Conservation (phyloP, 2,329 filamentous ascomycete genomes). For the Penicillium sp. region DNA sequence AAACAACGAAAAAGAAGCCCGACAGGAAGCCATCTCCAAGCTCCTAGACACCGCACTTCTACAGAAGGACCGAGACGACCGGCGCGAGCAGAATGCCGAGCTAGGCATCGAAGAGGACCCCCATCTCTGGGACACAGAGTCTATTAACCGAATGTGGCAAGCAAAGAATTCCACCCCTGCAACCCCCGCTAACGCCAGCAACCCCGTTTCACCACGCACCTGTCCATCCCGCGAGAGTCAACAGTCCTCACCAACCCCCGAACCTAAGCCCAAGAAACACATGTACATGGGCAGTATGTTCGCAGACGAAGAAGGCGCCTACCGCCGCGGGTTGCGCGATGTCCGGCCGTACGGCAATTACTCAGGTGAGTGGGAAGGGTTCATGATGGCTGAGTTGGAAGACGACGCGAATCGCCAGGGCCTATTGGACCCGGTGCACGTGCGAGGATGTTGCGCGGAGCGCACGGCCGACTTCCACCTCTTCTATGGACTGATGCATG, state of each 20-base stretch:
- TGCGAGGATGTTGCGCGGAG: neutral
- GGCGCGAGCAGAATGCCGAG: neutral
- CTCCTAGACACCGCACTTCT: constrained; percentile 1
- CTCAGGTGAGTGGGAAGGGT: neutral
- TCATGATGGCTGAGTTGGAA: neutral
- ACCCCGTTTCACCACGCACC: neutral
- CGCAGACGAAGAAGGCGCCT: neutral
- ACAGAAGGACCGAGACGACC: neutral
- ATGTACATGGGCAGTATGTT: neutral
- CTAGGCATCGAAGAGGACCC: constrained; percentile 4
- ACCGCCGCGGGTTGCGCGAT: neutral
- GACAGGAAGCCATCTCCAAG: neutral
- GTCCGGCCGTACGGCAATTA: neutral
- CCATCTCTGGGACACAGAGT: constrained; percentile 6
- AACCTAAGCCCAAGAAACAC: neutral
- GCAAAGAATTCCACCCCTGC: neutral
- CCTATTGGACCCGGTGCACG: neutral
- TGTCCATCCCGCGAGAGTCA: neutral
- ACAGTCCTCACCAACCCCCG: neutral
- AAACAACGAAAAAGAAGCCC: neutral
- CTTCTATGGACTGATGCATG: neutral
- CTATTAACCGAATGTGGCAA: neutral
- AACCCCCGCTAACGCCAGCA: neutral
- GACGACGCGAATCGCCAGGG: neutral
- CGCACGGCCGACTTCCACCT: neutral